These are phyloP conservation scores for Carpinus fangiana DNA, from an alignment of 306 rosid species.

Conservation along the genomic window DNA sequence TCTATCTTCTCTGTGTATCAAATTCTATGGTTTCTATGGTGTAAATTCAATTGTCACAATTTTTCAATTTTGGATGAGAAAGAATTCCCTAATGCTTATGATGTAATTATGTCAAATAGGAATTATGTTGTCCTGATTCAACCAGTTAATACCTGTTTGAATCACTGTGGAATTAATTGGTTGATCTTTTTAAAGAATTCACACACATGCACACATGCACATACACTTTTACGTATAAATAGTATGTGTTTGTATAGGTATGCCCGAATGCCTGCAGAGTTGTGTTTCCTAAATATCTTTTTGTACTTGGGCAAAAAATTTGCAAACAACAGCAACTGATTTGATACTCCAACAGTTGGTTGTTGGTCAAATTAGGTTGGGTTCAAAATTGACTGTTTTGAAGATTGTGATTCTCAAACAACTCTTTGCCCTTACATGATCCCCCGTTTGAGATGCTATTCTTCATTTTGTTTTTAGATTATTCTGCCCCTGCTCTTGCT, in stretches of 20 bases:
- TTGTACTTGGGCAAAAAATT: background rate
- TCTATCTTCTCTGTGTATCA: too few species aligned
- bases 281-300: too few species aligned
- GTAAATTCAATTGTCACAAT: too few species aligned
- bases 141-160: background rate
- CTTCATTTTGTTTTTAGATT: background rate
- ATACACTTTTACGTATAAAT: background rate
- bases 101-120: background rate
- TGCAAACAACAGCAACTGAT: background rate
- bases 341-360: background rate
- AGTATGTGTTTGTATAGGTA: background rate
- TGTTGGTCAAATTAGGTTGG: background rate
- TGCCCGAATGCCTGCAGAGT: background rate
- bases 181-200: background rate
- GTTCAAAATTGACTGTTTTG: background rate
- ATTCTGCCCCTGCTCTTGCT: background rate
- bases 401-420: background rate
- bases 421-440: background rate
- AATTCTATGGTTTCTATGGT: too few species aligned
- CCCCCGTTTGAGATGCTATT: background rate
- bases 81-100: too few species aligned
- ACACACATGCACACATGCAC: background rate
- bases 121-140: background rate
- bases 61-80: too few species aligned
- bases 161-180: background rate